Evolutionary conservation across 2,329 filamentous ascomycete genomes (phyloP).

Genomic region (Aspergillus eucalypticola): DNA sequence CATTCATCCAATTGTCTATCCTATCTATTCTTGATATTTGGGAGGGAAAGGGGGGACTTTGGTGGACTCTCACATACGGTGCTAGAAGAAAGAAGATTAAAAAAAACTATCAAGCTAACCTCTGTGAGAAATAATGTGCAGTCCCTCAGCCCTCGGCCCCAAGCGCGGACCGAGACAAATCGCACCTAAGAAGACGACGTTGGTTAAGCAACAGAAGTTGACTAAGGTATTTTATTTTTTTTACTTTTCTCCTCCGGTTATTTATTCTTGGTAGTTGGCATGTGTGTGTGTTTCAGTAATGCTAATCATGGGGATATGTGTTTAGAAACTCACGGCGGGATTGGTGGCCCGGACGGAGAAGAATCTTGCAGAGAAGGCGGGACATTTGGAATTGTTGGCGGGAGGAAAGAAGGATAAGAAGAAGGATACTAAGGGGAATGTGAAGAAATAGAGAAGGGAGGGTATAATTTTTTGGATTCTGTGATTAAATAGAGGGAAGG

Average conservation of each 20-base stretch:
- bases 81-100: too few species aligned
- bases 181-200: constrained; percentile 64
- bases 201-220: constrained; percentile 63
- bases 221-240: constrained; percentile 53
- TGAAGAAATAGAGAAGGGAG: not conserved
- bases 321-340: constrained; percentile 40
- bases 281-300: too few species aligned
- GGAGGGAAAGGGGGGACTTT: not conserved
- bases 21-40: too few species aligned
- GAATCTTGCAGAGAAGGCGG: constrained; percentile 65
- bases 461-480: not conserved
- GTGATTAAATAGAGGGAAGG: not conserved
- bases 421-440: constrained; percentile 30
- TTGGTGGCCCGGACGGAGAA: constrained; percentile 67
- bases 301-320: too few species aligned
- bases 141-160: constrained; percentile 44
- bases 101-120: not conserved
- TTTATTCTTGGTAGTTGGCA: too few species aligned
- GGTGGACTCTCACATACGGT: too few species aligned
- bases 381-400: constrained; percentile 68
- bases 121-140: constrained; percentile 4
- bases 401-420: constrained; percentile 64
- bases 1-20: not conserved
- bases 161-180: constrained; percentile 63
- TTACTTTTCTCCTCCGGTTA: too few species aligned